A percentile compares a stretch with the other conserved stretches of the same genome.
Conservation (phyloP, 2,329 filamentous ascomycete genomes). For the Ceratocystis colombiana region DNA sequence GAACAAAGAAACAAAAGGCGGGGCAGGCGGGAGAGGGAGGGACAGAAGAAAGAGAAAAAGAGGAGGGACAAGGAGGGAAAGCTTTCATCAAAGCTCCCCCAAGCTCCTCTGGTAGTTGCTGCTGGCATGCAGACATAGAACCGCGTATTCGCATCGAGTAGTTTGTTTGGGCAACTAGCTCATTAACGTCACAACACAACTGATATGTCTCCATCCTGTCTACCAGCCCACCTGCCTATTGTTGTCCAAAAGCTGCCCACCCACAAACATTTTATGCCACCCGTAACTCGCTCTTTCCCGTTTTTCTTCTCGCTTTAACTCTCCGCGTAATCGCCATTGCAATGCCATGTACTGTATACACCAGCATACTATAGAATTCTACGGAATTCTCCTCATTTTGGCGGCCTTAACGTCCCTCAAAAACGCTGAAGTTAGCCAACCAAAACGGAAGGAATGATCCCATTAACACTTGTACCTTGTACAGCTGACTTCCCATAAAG, state of each 20-base stretch:
- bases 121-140: neutral
- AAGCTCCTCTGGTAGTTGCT: neutral
- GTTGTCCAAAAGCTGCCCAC: no score
- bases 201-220: neutral
- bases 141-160: neutral
- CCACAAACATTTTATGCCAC: no score
- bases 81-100: constrained; percentile 7
- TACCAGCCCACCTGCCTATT: neutral
- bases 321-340: neutral
- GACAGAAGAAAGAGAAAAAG: constrained; percentile 1
- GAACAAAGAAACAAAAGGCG: neutral
- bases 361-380: neutral
- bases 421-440: neutral
- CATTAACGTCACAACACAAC: neutral
- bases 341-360: constrained; percentile 4
- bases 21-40: neutral
- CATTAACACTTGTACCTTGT: constrained; percentile 1
- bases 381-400: neutral
- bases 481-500: constrained; percentile 9
- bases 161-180: constrained; percentile 3
- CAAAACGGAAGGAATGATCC: constrained; percentile 5
- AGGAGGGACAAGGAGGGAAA: constrained; percentile 13
- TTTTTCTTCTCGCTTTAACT: no score
- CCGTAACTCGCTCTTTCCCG: no score
- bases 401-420: neutral